Conservation (phyloP, 495 filamentous ascomycete genomes). For the Xylaria acuta region DNA sequence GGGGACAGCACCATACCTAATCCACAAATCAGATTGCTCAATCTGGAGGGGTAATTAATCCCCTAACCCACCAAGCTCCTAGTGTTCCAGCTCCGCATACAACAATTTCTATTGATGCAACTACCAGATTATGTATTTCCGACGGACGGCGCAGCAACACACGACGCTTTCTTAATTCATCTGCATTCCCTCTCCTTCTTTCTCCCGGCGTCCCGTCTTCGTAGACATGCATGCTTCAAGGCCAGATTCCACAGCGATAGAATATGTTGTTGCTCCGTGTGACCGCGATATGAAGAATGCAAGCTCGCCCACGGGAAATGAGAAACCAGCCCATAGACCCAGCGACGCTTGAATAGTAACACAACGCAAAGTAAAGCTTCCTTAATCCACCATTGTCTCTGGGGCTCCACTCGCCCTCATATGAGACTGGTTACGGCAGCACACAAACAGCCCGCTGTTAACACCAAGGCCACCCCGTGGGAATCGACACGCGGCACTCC, state of each 20-base stretch:
- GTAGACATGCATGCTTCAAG: neutral
- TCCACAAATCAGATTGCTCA: no score
- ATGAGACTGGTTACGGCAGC: neutral
- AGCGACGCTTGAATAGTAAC: neutral
- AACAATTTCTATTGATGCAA: no score
- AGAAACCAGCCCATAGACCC: neutral
- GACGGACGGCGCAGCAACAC: neutral
- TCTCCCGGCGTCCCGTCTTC: no score
- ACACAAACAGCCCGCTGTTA: neutral
- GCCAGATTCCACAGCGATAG: neutral
- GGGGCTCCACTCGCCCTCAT: neutral
- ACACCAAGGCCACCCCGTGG: neutral
- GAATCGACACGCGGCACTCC: neutral
- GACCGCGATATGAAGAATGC: neutral
- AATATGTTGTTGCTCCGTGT: neutral
- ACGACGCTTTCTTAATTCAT: no score
- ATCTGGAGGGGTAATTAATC: no score
- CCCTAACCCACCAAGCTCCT: neutral
- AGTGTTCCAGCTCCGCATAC: neutral
- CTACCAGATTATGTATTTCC: neutral
- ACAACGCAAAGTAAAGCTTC: neutral
- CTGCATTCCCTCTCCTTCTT: no score
- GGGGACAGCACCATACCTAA: no score
- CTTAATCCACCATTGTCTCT: neutral
- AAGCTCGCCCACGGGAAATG: neutral